Conservation (phyloP, 1,284 basidiomycete genomes). For the Ustilago vetiveriae region DNA sequence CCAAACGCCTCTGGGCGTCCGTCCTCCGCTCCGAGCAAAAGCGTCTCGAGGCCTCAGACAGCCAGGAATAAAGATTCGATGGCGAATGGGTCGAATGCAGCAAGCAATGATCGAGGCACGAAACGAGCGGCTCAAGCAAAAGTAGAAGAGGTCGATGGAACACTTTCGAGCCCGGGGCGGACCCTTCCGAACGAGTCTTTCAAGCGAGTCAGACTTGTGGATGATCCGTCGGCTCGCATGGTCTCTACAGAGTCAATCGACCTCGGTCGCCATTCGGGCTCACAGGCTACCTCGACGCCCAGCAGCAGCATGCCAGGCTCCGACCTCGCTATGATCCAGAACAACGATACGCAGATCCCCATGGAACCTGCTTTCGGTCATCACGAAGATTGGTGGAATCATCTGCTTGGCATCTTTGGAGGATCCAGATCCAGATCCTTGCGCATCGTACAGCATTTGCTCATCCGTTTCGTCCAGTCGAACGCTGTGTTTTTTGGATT, state of each 20-base stretch:
- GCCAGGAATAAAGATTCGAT: not conserved
- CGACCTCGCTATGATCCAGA: constrained; percentile 51
- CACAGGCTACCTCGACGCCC: constrained; percentile 2
- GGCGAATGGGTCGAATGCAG: not conserved
- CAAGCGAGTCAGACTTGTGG: constrained; percentile 5
- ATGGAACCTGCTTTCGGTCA: constrained; percentile 23
- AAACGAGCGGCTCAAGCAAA: constrained; percentile 11
- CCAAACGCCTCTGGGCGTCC: constrained; percentile 11
- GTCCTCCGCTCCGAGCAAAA: not conserved
- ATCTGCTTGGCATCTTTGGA: constrained; percentile 26
- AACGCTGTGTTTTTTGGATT: constrained; percentile 54
- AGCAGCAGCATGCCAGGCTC: constrained; percentile 45
- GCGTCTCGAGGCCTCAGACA: not conserved
- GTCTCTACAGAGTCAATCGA: not conserved
- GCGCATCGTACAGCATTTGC: constrained; percentile 33
- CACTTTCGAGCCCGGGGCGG: too few species aligned
- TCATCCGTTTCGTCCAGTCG: constrained; percentile 44
- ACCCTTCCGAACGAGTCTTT: not conserved
- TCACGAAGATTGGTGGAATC: constrained; percentile 36
- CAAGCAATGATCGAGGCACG: constrained; percentile 6
- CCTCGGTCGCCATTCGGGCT: not conserved
- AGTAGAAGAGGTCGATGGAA: not conserved
- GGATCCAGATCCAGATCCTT: constrained; percentile 12
- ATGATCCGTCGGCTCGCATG: not conserved
- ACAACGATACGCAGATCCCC: constrained; percentile 25